Percentiles rank a stretch among this genome's conserved stretches.
These are phyloP conservation scores for Neurospora sublineolata DNA, from an alignment of 495 filamentous ascomycete species.

Conservation along the genomic window DNA sequence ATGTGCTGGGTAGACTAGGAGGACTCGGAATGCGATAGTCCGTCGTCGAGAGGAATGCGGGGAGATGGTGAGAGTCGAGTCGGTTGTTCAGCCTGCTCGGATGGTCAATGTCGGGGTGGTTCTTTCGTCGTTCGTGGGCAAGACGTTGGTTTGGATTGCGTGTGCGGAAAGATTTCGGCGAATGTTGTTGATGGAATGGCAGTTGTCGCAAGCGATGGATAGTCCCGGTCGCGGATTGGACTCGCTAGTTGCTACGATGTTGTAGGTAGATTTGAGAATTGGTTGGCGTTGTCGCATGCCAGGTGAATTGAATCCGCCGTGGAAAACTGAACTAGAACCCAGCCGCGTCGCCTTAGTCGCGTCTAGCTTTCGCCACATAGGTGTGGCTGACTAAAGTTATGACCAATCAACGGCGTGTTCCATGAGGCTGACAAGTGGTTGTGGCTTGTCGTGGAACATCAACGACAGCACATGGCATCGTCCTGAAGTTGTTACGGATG, in stretches of 20 bases:
- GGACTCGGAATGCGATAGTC: not conserved
- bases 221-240: not conserved
- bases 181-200: not conserved
- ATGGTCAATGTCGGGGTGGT: not conserved
- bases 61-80: not conserved
- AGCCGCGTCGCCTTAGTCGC: not conserved
- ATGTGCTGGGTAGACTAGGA: not conserved
- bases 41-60: not conserved
- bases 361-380: not conserved
- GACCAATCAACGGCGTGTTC: not conserved
- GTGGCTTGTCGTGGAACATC: slow-evolving; percentile 5
- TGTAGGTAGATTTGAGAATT: not conserved
- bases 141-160: not conserved
- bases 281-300: not conserved
- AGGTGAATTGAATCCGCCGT: not conserved
- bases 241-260: not conserved
- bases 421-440: slow-evolving; percentile 2
- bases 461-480: slow-evolving; percentile 1
- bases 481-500: slow-evolving; percentile 2
- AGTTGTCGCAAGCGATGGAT: not conserved
- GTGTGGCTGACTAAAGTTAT: not conserved
- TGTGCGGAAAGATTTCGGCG: not conserved
- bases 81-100: not conserved
- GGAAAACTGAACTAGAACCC: not conserved
- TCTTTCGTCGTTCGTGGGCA: not conserved